These are phyloP conservation scores for Bertia moriformis DNA, from an alignment of 2,329 filamentous ascomycete species.

Conservation along the genomic window DNA sequence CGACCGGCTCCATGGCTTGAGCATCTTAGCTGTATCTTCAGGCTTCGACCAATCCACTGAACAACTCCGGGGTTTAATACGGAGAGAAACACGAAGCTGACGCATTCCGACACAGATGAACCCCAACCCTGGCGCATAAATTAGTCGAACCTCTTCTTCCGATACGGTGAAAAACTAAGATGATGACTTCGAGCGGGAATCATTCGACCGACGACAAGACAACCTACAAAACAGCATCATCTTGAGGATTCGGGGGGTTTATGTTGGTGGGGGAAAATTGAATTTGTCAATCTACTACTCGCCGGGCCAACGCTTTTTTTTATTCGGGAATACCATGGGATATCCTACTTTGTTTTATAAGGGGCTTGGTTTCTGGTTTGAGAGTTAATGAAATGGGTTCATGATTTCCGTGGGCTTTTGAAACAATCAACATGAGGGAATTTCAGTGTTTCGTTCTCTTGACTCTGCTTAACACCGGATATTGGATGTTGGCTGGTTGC, in stretches of 20 bases:
- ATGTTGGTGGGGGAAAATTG: too few species aligned
- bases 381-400: slow-evolving; percentile 2
- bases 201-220: background rate
- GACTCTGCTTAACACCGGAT: too few species aligned
- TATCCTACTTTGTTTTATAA: background rate
- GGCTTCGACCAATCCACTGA: too few species aligned
- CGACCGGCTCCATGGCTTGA: too few species aligned
- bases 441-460: background rate
- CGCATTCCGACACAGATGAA: background rate
- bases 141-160: background rate
- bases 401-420: background rate
- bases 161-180: too few species aligned
- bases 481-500: too few species aligned
- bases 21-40: too few species aligned
- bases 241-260: background rate
- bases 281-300: too few species aligned
- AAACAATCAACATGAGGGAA: slow-evolving; percentile 1
- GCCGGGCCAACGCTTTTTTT: too few species aligned
- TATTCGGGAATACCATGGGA: background rate
- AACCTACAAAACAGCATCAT: background rate
- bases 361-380: too few species aligned
- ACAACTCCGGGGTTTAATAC: too few species aligned
- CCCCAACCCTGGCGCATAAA: background rate
- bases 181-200: background rate
- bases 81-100: too few species aligned